Base-by-base conservation (phyloP, 2,329 filamentous ascomycete genomes). In the Paraconiothyrium sp. region DNA sequence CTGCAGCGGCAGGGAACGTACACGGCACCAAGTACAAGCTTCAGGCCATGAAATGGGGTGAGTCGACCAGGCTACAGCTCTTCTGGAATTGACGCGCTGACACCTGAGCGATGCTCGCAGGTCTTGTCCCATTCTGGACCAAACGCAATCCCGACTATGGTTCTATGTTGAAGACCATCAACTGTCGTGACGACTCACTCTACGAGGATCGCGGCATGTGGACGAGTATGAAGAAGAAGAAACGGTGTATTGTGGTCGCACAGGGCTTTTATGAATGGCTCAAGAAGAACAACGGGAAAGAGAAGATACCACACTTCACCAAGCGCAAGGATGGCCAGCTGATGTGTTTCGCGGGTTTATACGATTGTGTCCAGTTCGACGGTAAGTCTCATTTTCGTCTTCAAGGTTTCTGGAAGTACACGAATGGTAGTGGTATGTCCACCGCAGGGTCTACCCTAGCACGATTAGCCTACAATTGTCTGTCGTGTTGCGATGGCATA, bases 241-340 rank as follows among this genome's bases (percentile, higher is more conserved):
- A 97, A 80, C 86, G 95, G 34, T 98, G 95, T 76, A 84, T 98
- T 24, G 88, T 98, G 10, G 76, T 97, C 6, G 93, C 92, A 10
- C 91, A 97, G 78, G 95, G 95, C 1, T 99, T 98, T 79, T 99
- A 93, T 73, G 95, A 99, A 79, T 98, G 95, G 95, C 82, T 96
- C 62, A 94, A 94, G 78, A 92, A 90, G 71, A 90, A 87, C 72
- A 85, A 85, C 1, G 85, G 88, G 7, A 94, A 91, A 68, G 90
- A 95, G 57, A 96, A 92, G 79, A 81, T 94, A 1, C 94, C 95
- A 11, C 89, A 98, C 78, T 97, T 89, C 71, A 86, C 93, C 24
- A 94, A 90, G 79, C 85, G 93, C 32, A 91, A 89, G 68, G 94
- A 98, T 75, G 92, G 91, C 0, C 86, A 89, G 69, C 80, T 97